These are phyloP conservation scores for Colletotrichum sp. DNA, from an alignment of 2,329 filamentous ascomycete genomes.

Conservation along the genomic window DNA sequence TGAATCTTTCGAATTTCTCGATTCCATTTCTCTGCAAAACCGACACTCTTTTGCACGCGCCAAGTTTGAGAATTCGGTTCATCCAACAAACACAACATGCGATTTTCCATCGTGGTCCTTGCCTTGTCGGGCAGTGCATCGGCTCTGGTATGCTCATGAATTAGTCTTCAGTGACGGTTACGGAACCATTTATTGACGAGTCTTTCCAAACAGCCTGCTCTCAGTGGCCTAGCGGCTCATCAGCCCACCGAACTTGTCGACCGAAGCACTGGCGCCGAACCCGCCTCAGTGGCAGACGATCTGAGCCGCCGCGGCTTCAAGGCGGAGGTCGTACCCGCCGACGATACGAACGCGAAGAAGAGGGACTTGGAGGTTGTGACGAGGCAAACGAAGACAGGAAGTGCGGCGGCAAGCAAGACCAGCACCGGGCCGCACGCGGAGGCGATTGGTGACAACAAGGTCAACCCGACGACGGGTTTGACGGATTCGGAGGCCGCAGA, in stretches of 20 bases:
- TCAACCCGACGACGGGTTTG: constrained; percentile 8
- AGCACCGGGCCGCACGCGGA: background rate
- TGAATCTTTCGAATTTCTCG: background rate
- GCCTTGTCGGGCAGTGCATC: constrained; percentile 11
- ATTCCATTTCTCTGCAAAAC: background rate
- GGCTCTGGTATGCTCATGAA: background rate
- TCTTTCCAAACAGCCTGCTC: background rate
- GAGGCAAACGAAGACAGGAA: background rate
- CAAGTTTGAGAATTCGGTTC: background rate
- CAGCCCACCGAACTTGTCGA: background rate
- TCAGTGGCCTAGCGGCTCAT: background rate
- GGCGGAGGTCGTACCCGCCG: background rate
- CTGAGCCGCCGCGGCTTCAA: background rate
- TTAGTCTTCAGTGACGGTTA: background rate
- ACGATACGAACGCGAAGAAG: background rate
- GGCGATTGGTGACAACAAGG: constrained; percentile 12
- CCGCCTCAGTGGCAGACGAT: background rate
- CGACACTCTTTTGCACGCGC: constrained; percentile 9
- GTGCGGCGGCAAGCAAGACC: background rate
- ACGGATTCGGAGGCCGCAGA: constrained; percentile 16
- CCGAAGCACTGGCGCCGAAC: background rate
- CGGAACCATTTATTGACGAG: background rate
- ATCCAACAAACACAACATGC: background rate
- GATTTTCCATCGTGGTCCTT: constrained; percentile 4
- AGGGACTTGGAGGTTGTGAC: background rate